These are phyloP conservation scores for Chaetoscypha palmicola DNA, from an alignment of 2,329 filamentous ascomycete genomes.

Conservation along the genomic window DNA sequence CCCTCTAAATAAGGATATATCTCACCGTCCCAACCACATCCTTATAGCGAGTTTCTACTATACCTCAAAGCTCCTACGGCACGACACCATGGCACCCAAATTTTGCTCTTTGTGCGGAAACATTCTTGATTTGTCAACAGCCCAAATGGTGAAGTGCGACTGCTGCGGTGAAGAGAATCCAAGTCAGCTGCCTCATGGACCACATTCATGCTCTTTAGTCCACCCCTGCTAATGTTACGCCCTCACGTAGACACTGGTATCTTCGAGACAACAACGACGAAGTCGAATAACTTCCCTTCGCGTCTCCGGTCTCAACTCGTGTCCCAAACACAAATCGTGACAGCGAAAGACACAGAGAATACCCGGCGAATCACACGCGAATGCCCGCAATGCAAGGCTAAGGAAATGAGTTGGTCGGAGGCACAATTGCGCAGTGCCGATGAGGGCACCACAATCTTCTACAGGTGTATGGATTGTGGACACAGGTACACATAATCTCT, in stretches of 20 bases:
- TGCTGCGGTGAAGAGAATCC: background rate
- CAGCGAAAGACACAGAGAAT: background rate
- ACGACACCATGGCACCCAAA: background rate
- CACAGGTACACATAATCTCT: background rate
- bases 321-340: background rate
- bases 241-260: background rate
- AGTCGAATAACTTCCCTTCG: slow-evolving; percentile 1
- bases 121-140: background rate
- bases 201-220: background rate
- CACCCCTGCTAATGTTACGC: background rate
- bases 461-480: background rate
- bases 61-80: too few relatives aligned
- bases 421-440: slow-evolving; percentile 3
- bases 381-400: background rate
- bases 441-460: slow-evolving; percentile 1
- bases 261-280: background rate
- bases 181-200: background rate
- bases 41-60: too few relatives aligned
- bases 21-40: too few relatives aligned
- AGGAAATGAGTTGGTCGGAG: slow-evolving; percentile 5
- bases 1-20: too few relatives aligned
- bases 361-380: background rate
- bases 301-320: background rate
- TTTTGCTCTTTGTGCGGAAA: slow-evolving; percentile 1
- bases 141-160: background rate